phyloP scores from a whole-genome alignment of 768 basidiomycete genomes.

The Neoboletus subvelutipes region DNA sequence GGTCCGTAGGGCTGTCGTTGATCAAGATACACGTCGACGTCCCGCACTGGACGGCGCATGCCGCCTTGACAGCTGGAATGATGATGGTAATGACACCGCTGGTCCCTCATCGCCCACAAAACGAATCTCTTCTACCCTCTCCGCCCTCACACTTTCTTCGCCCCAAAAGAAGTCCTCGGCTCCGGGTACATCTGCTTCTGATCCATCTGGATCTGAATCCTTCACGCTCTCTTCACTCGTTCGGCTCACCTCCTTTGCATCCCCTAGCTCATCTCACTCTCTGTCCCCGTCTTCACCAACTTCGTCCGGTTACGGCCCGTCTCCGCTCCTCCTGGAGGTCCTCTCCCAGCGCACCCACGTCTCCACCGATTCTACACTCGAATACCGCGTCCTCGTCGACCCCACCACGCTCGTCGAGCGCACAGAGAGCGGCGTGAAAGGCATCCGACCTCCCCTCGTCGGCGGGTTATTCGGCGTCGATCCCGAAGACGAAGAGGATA shows the following conservation, averaged over 20 bases:
- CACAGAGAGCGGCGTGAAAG: slow-evolving; percentile 65
- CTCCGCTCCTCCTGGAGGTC: slow-evolving; percentile 59
- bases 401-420: slow-evolving; percentile 65
- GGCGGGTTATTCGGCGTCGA: slow-evolving; percentile 39
- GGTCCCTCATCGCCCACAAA: slow-evolving; percentile 19
- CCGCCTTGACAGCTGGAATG: background rate
- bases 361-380: slow-evolving; percentile 67
- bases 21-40: slow-evolving; percentile 38
- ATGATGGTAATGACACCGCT: background rate
- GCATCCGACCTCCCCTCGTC: slow-evolving; percentile 48
- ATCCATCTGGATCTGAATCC: background rate
- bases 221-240: slow-evolving; percentile 19
- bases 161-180: slow-evolving; percentile 13
- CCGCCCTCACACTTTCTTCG: slow-evolving; percentile 17
- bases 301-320: slow-evolving; percentile 33
- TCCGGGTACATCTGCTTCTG: background rate
- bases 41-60: background rate
- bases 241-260: slow-evolving; percentile 5
- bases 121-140: slow-evolving; percentile 10
- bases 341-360: slow-evolving; percentile 63
- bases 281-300: slow-evolving; percentile 1
- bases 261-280: slow-evolving; percentile 4
- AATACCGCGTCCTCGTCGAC: slow-evolving; percentile 79
- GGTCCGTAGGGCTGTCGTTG: slow-evolving; percentile 61
- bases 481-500: slow-evolving; percentile 46